phyloP scores from a whole-genome alignment of 768 basidiomycete species.

The Hortiboletus campestris region DNA sequence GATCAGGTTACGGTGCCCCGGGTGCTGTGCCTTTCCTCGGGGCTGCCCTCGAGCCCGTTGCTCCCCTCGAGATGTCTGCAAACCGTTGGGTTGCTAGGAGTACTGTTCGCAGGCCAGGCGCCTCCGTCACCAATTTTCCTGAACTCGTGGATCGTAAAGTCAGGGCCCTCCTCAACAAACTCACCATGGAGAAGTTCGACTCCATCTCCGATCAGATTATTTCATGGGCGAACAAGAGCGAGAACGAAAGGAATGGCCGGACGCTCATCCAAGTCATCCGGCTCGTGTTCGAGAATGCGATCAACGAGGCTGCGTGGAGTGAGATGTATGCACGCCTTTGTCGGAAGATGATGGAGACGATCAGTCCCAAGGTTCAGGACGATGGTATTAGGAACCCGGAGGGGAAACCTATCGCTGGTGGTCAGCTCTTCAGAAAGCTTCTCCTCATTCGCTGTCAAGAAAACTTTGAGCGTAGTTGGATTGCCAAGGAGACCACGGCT shows the following conservation, averaged over 20 bases:
- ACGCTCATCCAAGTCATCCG: conserved; percentile 96
- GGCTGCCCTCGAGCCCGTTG: conserved; percentile 59
- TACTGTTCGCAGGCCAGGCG: conserved; percentile 41
- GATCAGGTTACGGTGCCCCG: conserved; percentile 30
- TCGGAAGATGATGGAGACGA: conserved; percentile 92
- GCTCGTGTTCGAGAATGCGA: conserved; percentile 96
- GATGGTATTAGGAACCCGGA: conserved; percentile 79
- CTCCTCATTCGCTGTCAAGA: conserved; percentile 95
- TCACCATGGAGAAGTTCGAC: conserved; percentile 96
- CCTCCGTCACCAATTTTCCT: conserved; percentile 61
- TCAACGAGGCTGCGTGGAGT: conserved; percentile 92
- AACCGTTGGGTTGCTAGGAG: conserved; percentile 77
- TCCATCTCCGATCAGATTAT: conserved; percentile 95
- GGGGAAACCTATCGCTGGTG: conserved; percentile 88
- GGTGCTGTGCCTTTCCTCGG: conserved; percentile 34
- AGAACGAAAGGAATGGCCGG: conserved; percentile 88
- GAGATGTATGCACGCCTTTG: conserved; percentile 98
- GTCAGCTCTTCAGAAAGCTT: conserved; percentile 95
- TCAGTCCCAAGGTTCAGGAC: conserved; percentile 85
- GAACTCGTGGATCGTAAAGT: conserved; percentile 93
- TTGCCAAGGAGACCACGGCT: conserved; percentile 81
- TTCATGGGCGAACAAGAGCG: conserved; percentile 90
- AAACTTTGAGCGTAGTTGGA: conserved; percentile 96
- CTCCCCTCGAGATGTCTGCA: conserved; percentile 71
- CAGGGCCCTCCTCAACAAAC: conserved; percentile 87